phyloP scores from a whole-genome alignment of 2,329 filamentous ascomycete genomes.

The Neonectria punicea region DNA sequence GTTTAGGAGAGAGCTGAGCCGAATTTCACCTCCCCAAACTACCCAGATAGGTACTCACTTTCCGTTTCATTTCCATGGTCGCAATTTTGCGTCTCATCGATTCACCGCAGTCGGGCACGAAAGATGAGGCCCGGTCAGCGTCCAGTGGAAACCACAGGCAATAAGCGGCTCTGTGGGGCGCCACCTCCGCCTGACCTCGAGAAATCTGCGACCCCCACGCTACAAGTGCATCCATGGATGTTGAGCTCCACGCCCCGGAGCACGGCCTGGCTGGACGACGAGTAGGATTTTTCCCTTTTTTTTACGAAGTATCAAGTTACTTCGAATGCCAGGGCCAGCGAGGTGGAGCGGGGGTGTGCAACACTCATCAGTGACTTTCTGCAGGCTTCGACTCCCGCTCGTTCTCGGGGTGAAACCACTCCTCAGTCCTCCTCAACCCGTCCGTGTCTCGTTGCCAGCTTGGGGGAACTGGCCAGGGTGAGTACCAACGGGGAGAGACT shows the following conservation, averaged over 20 bases:
- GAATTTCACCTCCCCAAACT: background rate
- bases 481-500: slow-evolving; percentile 5
- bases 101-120: background rate
- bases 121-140: slow-evolving; percentile 11
- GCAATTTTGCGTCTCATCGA: slow-evolving; percentile 3
- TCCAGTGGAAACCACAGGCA: slow-evolving; percentile 13
- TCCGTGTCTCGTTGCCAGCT: background rate
- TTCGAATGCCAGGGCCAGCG: background rate
- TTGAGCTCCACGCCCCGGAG: slow-evolving; percentile 12
- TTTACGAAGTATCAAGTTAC: too few relatives aligned
- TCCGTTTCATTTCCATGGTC: slow-evolving; percentile 12
- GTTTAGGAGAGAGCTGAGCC: background rate
- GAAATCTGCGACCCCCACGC: slow-evolving; percentile 23
- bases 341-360: slow-evolving; percentile 13
- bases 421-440: background rate
- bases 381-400: background rate
- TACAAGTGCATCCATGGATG: background rate
- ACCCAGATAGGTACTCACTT: background rate
- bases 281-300: slow-evolving; percentile 15
- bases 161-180: slow-evolving; percentile 21
- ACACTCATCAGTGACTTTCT: background rate
- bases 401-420: background rate
- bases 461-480: slow-evolving; percentile 2
- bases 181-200: slow-evolving; percentile 23
- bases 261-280: slow-evolving; percentile 4